A percentile compares a stretch with the other conserved stretches of the same genome.
These are phyloP conservation scores for Epipyxis sp. DNA, from an alignment of 108 stramenopile species.

Conservation along the genomic window DNA sequence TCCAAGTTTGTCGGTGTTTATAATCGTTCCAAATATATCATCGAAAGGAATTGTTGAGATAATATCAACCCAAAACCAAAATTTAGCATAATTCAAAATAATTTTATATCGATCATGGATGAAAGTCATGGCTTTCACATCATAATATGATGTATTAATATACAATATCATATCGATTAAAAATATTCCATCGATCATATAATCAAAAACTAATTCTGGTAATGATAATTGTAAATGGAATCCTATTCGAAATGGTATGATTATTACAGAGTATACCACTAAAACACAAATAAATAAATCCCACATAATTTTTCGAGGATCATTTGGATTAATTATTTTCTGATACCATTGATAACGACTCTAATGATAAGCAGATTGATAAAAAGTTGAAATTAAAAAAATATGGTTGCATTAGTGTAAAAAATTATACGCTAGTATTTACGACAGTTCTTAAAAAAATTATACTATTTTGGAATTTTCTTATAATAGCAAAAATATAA, in stretches of 20 bases:
- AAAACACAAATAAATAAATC: neutral
- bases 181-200: conserved; percentile 43
- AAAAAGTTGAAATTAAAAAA: no score
- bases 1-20: conserved; percentile 14
- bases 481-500: no score
- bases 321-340: no score
- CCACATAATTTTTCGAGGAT: conserved; percentile 9
- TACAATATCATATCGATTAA: conserved; percentile 49
- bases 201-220: conserved; percentile 26
- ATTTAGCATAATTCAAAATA: neutral
- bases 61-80: conserved; percentile 33
- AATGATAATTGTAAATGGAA: conserved; percentile 34
- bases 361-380: no score
- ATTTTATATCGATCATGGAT: neutral
- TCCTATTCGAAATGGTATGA: conserved; percentile 23
- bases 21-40: neutral
- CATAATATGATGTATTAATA: conserved; percentile 52
- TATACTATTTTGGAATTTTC: no score
- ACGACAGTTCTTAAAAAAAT: no score
- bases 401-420: no score
- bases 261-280: neutral
- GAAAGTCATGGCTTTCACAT: neutral
- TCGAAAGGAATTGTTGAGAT: conserved; percentile 27
- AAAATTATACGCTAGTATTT: no score
- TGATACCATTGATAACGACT: no score